These are phyloP conservation scores for Wolfiporia cocos DNA, from an alignment of 1,284 basidiomycete species.

Conservation along the genomic window DNA sequence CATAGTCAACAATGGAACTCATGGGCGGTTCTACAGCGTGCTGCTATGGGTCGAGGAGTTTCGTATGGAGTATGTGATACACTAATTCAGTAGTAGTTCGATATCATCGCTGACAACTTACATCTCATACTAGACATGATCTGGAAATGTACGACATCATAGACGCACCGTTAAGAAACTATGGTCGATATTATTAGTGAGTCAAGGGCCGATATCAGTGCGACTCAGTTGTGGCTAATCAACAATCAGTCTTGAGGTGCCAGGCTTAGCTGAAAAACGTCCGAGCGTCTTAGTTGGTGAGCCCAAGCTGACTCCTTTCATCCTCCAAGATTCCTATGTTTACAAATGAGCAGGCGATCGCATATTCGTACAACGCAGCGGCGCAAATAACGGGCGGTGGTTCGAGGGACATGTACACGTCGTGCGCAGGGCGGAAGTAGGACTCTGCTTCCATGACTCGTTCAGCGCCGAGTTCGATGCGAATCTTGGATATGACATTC, in stretches of 20 bases:
- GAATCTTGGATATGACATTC: constrained; percentile 25
- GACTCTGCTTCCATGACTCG: constrained; percentile 40
- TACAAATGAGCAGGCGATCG: constrained; percentile 36
- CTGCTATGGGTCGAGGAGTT: constrained; percentile 55
- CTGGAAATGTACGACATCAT: constrained; percentile 48
- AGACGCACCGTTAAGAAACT: constrained; percentile 29
- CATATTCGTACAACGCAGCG: constrained; percentile 44
- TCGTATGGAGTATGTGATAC: constrained; percentile 45
- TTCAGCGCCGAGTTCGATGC: constrained; percentile 26
- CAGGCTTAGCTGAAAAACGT: constrained; percentile 58
- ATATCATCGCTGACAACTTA: neutral
- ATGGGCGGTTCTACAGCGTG: constrained; percentile 7
- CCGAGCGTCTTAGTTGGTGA: constrained; percentile 54
- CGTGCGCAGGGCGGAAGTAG: constrained; percentile 44
- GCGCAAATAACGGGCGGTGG: constrained; percentile 35
- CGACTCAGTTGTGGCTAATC: too few species aligned
- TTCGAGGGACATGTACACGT: constrained; percentile 53
- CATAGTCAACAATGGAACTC: neutral
- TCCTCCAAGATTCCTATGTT: neutral
- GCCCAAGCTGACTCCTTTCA: constrained; percentile 11
- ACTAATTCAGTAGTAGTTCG: too few species aligned
- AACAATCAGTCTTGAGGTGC: constrained; percentile 40
- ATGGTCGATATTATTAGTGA: constrained; percentile 38
- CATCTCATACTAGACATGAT: constrained; percentile 34
- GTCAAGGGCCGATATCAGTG: too few species aligned